phyloP scores from a whole-genome alignment of 306 rosid species.

The Senna tora region DNA sequence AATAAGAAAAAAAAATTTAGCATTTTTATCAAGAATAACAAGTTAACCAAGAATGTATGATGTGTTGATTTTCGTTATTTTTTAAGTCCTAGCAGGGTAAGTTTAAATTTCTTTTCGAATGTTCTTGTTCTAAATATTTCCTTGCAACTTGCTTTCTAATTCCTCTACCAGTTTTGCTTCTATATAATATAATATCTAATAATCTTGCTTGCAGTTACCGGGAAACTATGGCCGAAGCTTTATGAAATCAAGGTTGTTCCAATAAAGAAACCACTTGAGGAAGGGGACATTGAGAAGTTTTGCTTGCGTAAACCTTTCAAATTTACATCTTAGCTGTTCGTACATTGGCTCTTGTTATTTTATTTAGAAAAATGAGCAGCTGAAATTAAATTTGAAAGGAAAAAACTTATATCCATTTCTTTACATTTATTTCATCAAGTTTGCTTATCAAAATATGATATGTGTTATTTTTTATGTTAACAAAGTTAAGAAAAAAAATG shows the following conservation, averaged over 20 bases:
- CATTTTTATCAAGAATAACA: background rate
- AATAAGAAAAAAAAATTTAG: background rate
- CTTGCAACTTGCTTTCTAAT: background rate
- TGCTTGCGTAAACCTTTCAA: conserved; percentile 59
- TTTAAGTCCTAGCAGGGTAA: background rate
- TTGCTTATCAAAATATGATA: too few relatives aligned
- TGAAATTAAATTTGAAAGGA: background rate
- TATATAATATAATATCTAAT: background rate
- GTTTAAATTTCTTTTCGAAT: background rate
- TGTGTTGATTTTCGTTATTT: background rate
- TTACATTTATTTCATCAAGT: too few relatives aligned
- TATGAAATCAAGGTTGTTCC: conserved; percentile 70
- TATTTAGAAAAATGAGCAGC: background rate
- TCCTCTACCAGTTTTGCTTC: conserved; percentile 1
- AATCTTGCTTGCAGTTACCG: conserved; percentile 70
- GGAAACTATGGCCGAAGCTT: conserved; percentile 90
- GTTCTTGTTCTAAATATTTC: background rate
- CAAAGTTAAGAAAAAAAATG: too few relatives aligned
- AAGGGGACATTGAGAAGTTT: conserved; percentile 50
- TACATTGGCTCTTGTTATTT: background rate
- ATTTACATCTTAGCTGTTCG: conserved; percentile 37
- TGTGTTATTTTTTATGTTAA: too few relatives aligned
- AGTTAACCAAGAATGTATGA: background rate
- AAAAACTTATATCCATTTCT: too few relatives aligned
- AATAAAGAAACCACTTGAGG: conserved; percentile 38